Evolutionary conservation across 208 protist genomes (phyloP).

Genomic region (Naegleria gruberi): DNA sequence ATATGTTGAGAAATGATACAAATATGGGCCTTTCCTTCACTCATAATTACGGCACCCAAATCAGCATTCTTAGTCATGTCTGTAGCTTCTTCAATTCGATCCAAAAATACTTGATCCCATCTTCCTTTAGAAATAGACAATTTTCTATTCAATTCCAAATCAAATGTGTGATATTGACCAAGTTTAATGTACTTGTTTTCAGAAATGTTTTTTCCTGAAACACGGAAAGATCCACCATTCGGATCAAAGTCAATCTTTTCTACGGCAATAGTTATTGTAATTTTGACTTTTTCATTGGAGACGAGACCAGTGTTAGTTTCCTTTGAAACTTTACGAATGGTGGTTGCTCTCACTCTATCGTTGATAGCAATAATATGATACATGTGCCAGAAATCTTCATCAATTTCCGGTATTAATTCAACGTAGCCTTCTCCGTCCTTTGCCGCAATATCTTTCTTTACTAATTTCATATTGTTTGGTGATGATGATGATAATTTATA

Average conservation of each 20-base stretch:
- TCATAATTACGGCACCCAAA: slow-evolving; percentile 85
- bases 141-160: slow-evolving; percentile 72
- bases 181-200: slow-evolving; percentile 78
- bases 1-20: slow-evolving; percentile 80
- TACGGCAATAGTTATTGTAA: slow-evolving; percentile 45
- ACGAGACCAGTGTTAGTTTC: slow-evolving; percentile 44
- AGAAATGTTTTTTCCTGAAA: slow-evolving; percentile 65
- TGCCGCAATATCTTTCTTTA: slow-evolving; percentile 21
- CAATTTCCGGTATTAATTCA: slow-evolving; percentile 70
- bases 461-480: too few relatives aligned
- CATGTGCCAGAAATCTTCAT: slow-evolving; percentile 91
- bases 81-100: slow-evolving; percentile 42
- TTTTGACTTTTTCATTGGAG: slow-evolving; percentile 38
- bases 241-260: slow-evolving; percentile 51
- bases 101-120: slow-evolving; percentile 67
- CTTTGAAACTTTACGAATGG: slow-evolving; percentile 47
- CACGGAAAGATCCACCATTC: slow-evolving; percentile 35
- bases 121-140: slow-evolving; percentile 78
- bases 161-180: slow-evolving; percentile 78
- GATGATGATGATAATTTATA: too few relatives aligned
- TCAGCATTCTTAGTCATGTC: slow-evolving; percentile 61
- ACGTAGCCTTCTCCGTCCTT: slow-evolving; percentile 60
- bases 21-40: slow-evolving; percentile 78
- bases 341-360: slow-evolving; percentile 45
- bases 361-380: slow-evolving; percentile 87